Percentiles rank a stretch among this genome's conserved stretches.
phyloP scores from a whole-genome alignment of 257 asterid species.

The Gentiana dahurica region DNA sequence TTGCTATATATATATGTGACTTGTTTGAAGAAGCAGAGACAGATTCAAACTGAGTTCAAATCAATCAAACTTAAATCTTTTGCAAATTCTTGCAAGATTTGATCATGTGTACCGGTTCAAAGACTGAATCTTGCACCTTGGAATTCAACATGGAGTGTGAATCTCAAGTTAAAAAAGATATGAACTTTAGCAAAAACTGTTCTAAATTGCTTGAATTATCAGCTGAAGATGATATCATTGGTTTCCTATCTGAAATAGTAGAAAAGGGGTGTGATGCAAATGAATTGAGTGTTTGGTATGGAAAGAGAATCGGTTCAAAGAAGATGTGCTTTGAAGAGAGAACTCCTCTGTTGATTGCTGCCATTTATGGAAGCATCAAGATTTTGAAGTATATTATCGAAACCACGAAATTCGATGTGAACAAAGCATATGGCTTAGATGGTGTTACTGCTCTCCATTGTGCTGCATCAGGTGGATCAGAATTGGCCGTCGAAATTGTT shows the following conservation, averaged over 20 bases:
- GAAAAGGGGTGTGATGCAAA: slow-evolving; percentile 44
- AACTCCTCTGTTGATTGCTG: slow-evolving; percentile 67
- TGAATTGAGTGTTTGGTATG: slow-evolving; percentile 68
- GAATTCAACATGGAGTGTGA: slow-evolving; percentile 42
- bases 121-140: slow-evolving; percentile 18
- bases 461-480: slow-evolving; percentile 65
- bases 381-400: slow-evolving; percentile 45
- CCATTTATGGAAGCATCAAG: slow-evolving; percentile 59
- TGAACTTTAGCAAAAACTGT: slow-evolving; percentile 16
- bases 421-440: slow-evolving; percentile 59
- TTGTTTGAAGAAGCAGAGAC: neutral
- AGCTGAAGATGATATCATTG: slow-evolving; percentile 55
- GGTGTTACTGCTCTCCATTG: slow-evolving; percentile 86
- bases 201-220: slow-evolving; percentile 72
- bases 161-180: slow-evolving; percentile 18
- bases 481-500: slow-evolving; percentile 36
- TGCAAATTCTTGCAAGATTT: slow-evolving; percentile 28
- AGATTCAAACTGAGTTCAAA: neutral
- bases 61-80: slow-evolving; percentile 9
- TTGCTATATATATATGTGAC: neutral
- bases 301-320: slow-evolving; percentile 48
- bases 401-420: slow-evolving; percentile 49
- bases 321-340: slow-evolving; percentile 76
- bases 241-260: slow-evolving; percentile 45
- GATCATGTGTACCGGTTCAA: slow-evolving; percentile 35